Conservation (phyloP, 2,329 filamentous ascomycete species). For the Emericellopsis atlantica region DNA sequence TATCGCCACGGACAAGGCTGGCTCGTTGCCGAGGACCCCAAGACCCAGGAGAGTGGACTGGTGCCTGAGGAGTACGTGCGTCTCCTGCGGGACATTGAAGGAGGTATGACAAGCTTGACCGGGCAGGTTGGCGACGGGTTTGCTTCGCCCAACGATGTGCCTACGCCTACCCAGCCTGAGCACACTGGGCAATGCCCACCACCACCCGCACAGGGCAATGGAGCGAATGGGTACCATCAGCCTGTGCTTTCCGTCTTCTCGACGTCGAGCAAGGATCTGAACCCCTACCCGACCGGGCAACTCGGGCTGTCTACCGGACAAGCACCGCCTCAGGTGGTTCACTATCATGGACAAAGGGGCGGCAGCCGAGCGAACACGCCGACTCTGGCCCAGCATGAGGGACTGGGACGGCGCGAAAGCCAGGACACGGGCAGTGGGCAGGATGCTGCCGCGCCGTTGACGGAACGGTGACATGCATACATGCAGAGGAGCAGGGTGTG, state of each 20-base stretch:
- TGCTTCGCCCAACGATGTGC: conserved; percentile 39
- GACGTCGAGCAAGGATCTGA: conserved; percentile 56
- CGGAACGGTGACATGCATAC: not conserved
- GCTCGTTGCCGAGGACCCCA: conserved; percentile 92
- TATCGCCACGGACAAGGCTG: conserved; percentile 95
- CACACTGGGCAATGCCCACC: conserved; percentile 33
- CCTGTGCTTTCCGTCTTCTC: conserved; percentile 58
- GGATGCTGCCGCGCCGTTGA: not conserved
- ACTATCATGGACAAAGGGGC: conserved; percentile 56
- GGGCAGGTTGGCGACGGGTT: conserved; percentile 43
- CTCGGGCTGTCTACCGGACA: conserved; percentile 50
- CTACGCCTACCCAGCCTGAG: conserved; percentile 50
- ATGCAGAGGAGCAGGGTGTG: not conserved
- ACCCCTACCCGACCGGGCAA: conserved; percentile 54
- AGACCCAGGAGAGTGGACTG: conserved; percentile 84
- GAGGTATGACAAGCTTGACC: conserved; percentile 65
- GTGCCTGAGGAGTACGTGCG: conserved; percentile 96
- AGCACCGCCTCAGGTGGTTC: conserved; percentile 51
- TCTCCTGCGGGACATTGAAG: conserved; percentile 83
- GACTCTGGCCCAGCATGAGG: conserved; percentile 39
- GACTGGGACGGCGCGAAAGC: conserved; percentile 34
- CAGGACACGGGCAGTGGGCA: conserved; percentile 22
- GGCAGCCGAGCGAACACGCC: conserved; percentile 55
- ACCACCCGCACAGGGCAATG: conserved; percentile 28
- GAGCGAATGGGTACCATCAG: conserved; percentile 53